Evolutionary conservation across 352 stramenopile genomes (phyloP), one percentile per base, ranked within the genome.

Genomic region (Pythium sukuiense): DNA sequence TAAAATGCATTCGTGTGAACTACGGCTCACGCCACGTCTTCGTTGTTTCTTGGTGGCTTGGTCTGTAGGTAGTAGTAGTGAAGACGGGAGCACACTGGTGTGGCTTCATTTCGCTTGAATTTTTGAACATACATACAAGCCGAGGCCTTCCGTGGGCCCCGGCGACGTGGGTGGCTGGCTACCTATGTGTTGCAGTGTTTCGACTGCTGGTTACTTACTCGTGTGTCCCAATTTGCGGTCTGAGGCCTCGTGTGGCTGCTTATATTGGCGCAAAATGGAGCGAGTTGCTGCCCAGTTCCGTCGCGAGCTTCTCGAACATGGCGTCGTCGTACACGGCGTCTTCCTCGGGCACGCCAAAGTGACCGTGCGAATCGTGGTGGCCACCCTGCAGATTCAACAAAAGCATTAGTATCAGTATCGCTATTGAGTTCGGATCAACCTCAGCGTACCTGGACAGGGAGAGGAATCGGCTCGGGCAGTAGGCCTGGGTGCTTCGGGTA

Each of bases 231-330:
- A 16, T 27, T 20, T 27, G 43, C 43, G 43, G 9, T 5, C 14
- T 50, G 43, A 12, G 24, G 7, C 45, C n/a, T 52, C 45, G 45
- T 52, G 8, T 33, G 24, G 5, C 13, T 52, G 45, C 30, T 79
- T 71, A 81, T 61, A 81, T 67, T 27, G 76, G 61, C 32, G 64
- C 72, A 69, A 83, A 83, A 65, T 80, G 67, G 52, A 83, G 55
- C 54, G 73, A 69, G 43, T 83, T 71, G 50, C 55, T 70, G 13
- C 67, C 76, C 24, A 83, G 53, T 49, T 83, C 76, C 5, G 71
- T 76, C 35, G 76, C 71, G n/a, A 83, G 45, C 30, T 69, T 73
- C 48, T 80, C 73, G 30, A 83, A 79, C 65, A 83, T 81, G 13
- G 71, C 71, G 18, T 81, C 76, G 37, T 79, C 70, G 56, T 80